Evolutionary conservation across 2,329 filamentous ascomycete species (phyloP).

Genomic region (Ceratocystiopsis minuta): DNA sequence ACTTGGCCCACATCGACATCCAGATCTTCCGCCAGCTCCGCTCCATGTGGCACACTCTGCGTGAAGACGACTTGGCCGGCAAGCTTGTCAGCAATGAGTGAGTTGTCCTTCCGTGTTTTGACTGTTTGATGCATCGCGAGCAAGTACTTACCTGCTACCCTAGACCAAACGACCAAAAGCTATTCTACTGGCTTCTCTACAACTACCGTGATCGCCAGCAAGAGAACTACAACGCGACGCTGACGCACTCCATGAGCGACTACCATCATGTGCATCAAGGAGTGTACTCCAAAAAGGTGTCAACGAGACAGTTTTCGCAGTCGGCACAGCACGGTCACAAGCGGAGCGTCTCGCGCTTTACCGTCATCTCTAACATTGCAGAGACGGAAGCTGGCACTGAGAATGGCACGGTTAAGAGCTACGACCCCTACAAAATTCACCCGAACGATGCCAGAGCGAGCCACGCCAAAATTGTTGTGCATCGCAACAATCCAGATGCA

Average conservation of each 20-base stretch:
- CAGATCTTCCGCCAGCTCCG: constrained; percentile 73
- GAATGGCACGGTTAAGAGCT: constrained; percentile 40
- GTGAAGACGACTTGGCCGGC: constrained; percentile 50
- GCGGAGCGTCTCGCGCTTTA: constrained; percentile 41
- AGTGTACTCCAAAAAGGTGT: constrained; percentile 40
- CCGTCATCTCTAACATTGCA: constrained; percentile 44
- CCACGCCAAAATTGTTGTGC: constrained; percentile 51
- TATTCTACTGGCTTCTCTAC: constrained; percentile 74
- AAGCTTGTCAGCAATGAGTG: constrained; percentile 50
- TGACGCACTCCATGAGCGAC: constrained; percentile 78
- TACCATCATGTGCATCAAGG: constrained; percentile 60
- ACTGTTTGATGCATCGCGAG: too few species aligned
- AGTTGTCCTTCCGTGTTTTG: constrained; percentile 15
- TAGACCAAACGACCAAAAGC: constrained; percentile 75
- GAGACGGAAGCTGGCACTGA: constrained; percentile 23
- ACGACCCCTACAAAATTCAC: constrained; percentile 58
- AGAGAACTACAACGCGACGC: constrained; percentile 67
- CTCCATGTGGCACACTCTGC: constrained; percentile 78
- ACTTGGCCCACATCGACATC: constrained; percentile 52
- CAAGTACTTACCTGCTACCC: not conserved
- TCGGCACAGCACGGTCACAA: constrained; percentile 27
- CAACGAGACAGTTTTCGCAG: constrained; percentile 41
- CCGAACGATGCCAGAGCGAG: constrained; percentile 29
- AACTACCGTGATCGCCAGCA: constrained; percentile 70
- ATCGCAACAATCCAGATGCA: constrained; percentile 27